Evolutionary conservation across 73 alveolate genomes (phyloP).

Genomic region (Paraurostyla sp.): DNA sequence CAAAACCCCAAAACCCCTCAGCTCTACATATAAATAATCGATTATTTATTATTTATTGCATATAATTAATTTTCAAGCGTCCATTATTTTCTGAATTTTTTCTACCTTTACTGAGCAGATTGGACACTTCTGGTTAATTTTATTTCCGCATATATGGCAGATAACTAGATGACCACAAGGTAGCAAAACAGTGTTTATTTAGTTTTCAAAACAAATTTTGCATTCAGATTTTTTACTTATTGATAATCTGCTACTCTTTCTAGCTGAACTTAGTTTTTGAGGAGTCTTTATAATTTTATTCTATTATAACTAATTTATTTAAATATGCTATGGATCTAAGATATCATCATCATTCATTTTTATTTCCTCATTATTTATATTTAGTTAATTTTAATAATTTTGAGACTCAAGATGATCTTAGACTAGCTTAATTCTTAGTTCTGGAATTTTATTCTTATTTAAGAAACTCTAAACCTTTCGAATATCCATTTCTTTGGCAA

Average conservation of each 20-base stretch:
- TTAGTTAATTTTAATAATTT: too few species aligned
- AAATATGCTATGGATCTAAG: neutral
- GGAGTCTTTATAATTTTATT: neutral
- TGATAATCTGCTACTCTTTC: too few species aligned
- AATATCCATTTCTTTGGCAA: neutral
- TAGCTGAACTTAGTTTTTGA: too few species aligned
- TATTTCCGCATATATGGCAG: slow-evolving; percentile 22
- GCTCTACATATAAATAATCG: too few species aligned
- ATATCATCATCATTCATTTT: too few species aligned
- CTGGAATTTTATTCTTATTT: slow-evolving; percentile 22
- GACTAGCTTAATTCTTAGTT: neutral
- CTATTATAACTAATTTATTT: neutral
- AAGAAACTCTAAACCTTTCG: neutral
- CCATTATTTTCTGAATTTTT: too few species aligned
- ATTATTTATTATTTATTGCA: too few species aligned
- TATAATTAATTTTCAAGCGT: too few species aligned
- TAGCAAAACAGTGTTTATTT: slow-evolving; percentile 53
- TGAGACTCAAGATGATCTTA: neutral
- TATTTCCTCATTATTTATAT: too few species aligned
- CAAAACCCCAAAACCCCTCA: too few species aligned
- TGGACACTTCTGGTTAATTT: neutral
- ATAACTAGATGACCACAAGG: slow-evolving; percentile 75
- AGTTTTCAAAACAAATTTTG: slow-evolving; percentile 54
- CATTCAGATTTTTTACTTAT: slow-evolving; percentile 38
- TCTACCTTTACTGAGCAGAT: too few species aligned